Conservation (phyloP, 2,329 filamentous ascomycete species). For the Colletotrichum spinosum region DNA sequence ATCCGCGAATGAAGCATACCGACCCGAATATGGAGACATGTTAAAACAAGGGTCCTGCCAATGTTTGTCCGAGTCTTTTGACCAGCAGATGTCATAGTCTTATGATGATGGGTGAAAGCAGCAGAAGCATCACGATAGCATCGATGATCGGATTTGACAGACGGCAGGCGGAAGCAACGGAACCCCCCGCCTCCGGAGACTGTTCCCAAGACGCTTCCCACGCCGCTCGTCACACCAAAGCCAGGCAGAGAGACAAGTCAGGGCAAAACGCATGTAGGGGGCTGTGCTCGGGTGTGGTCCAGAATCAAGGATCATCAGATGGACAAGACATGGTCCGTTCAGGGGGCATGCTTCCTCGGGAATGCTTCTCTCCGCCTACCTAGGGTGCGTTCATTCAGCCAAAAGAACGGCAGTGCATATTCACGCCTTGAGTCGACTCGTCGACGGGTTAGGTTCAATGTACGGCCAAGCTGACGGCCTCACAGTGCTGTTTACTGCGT, state of each 20-base stretch:
- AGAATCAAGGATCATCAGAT: slow-evolving; percentile 18
- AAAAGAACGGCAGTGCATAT: too few relatives aligned
- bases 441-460: too few relatives aligned
- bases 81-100: slow-evolving; percentile 16
- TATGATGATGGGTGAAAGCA: slow-evolving; percentile 4
- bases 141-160: neutral
- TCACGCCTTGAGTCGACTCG: neutral
- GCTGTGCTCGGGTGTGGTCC: slow-evolving; percentile 17
- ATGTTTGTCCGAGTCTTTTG: neutral
- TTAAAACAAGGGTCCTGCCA: neutral
- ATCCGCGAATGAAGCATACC: slow-evolving; percentile 14
- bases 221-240: neutral
- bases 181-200: slow-evolving; percentile 12
- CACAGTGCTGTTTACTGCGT: too few relatives aligned
- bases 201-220: neutral
- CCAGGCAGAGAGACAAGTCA: neutral
- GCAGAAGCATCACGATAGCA: slow-evolving; percentile 2
- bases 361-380: neutral
- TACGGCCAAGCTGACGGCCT: too few relatives aligned
- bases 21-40: slow-evolving; percentile 10
- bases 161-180: slow-evolving; percentile 9
- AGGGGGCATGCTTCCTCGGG: slow-evolving; percentile 16
- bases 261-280: slow-evolving; percentile 6
- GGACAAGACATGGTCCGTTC: slow-evolving; percentile 21
- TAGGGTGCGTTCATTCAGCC: neutral